Conservation (phyloP, 129 eudicot genomes). For the Cynara cardunculus region DNA sequence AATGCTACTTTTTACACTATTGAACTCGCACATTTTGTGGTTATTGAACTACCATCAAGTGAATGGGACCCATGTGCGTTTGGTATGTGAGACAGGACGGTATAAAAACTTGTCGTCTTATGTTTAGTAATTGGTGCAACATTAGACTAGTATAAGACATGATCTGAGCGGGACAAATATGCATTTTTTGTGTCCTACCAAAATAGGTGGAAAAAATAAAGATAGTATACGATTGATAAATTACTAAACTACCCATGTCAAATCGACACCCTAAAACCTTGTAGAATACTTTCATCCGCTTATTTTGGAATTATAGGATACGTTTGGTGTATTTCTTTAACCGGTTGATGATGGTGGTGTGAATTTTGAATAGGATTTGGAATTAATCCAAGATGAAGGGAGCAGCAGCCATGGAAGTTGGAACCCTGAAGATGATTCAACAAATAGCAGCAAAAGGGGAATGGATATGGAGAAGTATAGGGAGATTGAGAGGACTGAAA, state of each 20-base stretch:
- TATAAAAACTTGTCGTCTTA: neutral
- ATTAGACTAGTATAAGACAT: neutral
- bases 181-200: neutral
- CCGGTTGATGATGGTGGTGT: neutral
- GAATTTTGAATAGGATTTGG: conserved; percentile 22
- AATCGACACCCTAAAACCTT: neutral
- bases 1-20: neutral
- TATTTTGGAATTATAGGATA: too few species aligned
- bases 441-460: conserved; percentile 16
- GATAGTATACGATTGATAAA: neutral
- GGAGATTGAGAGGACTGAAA: conserved; percentile 39
- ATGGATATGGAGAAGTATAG: conserved; percentile 54
- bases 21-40: neutral
- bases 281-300: neutral
- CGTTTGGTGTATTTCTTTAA: neutral
- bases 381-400: conserved; percentile 35
- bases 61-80: neutral
- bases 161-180: neutral
- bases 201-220: neutral
- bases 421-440: conserved; percentile 47
- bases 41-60: neutral
- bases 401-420: conserved; percentile 64
- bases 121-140: neutral
- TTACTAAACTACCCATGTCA: neutral
- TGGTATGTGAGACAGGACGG: neutral